Base-by-base conservation (phyloP, 164 flowering plant species). In the Annona cherimola region DNA sequence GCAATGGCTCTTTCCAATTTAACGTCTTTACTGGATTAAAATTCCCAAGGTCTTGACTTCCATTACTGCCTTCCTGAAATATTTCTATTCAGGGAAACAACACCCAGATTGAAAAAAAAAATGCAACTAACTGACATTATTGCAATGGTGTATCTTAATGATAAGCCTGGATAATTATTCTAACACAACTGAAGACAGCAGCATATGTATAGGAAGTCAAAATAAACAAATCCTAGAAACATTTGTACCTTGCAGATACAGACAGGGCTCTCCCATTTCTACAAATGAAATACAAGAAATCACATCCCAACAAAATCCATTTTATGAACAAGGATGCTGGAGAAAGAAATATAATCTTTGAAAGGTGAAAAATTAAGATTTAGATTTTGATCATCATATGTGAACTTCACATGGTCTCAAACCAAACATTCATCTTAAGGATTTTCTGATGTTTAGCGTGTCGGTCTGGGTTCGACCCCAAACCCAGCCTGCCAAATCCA, bases 1-100 rank as follows among this genome's bases (percentile, higher is more conserved):
- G 60, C 18, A 88, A 44, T 3, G 85, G 80, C 42, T 81, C 70
- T 43, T 70, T 69, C 79, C 73, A 84, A 62, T n/a, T 60, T 19
- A 68, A 68, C n/a, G 63, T 61, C 26, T 69, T 71, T 4, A 39
- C 61, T 1, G 66, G 66, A 71, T 66, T 69, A 4, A 75, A 71
- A 54, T 4, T 59, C 7, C 7, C 42, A 50, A 64, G 42, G 66
- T 54, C 69, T 55, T 59, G 62, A 73, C 72, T 72, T 62, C 76
- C 86, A 72, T 79, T 63, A 18, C 76, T 85, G 63, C 69, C 78
- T 39, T 61, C 75, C 90, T 85, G 82, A 61, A 68, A 39, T 60
- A 69, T 16, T 43, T 4, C 46, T 54, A 20, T 43, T 69, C 71
- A 76, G 46, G 61, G 16, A 19, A 5, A 50, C 35, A 14, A 71